A percentile compares a stretch with the other conserved stretches of the same genome.
These are phyloP conservation scores for Monosporascus ibericus DNA, from an alignment of 2,329 filamentous ascomycete species.

Conservation along the genomic window DNA sequence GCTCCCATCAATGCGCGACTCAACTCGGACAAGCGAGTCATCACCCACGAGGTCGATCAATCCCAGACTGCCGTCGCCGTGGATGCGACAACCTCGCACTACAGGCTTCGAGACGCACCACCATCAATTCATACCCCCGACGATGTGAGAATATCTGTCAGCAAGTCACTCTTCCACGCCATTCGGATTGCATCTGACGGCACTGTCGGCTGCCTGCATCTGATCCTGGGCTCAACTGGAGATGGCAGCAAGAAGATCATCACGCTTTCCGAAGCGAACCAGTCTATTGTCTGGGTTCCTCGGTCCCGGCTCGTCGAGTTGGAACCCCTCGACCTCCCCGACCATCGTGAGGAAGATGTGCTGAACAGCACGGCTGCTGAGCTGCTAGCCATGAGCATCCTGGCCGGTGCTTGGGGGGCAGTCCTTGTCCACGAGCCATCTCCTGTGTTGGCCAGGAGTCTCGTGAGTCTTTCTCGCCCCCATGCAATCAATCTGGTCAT, in stretches of 20 bases:
- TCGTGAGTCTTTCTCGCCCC: no score
- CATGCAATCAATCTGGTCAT: no score
- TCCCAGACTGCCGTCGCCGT: neutral
- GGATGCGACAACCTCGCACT: neutral
- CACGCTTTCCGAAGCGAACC: constrained; percentile 4
- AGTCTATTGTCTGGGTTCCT: constrained; percentile 6
- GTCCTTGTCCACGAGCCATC: constrained; percentile 8
- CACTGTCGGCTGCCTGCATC: constrained; percentile 3
- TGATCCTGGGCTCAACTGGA: constrained; percentile 2
- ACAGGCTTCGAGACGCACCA: neutral
- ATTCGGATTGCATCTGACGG: neutral
- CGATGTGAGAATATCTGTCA: constrained; percentile 4
- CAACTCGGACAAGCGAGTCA: constrained; percentile 4
- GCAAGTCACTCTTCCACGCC: constrained; percentile 3
- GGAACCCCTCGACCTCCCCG: neutral
- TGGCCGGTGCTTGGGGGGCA: constrained; percentile 1
- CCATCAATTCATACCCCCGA: neutral
- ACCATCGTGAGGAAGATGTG: constrained; percentile 3
- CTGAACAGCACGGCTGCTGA: constrained; percentile 4
- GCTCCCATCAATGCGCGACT: constrained; percentile 1
- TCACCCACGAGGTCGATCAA: constrained; percentile 2
- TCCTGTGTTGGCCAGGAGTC: no score
- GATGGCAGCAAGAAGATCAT: constrained; percentile 4
- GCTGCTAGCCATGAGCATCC: constrained; percentile 4
- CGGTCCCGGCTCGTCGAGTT: constrained; percentile 3